Evolutionary conservation across 805 yeast species (phyloP).

Genomic region (Kodamaea sagamina): DNA sequence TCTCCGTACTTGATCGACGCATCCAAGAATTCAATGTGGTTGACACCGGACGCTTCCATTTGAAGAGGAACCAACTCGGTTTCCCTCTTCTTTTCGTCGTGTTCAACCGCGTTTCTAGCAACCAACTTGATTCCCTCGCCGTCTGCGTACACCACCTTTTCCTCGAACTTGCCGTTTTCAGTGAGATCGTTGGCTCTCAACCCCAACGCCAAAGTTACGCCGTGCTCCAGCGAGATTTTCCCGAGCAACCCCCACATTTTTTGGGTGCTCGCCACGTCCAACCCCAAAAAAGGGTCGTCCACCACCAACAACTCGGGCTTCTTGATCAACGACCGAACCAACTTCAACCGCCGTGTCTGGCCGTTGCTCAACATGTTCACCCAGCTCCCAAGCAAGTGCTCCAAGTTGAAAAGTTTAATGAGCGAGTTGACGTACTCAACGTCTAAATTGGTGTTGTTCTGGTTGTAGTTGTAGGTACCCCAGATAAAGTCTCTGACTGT

Average conservation of each 20-base stretch:
- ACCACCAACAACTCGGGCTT: slow-evolving; percentile 68
- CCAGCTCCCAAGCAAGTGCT: slow-evolving; percentile 67
- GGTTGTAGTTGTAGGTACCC: slow-evolving; percentile 54
- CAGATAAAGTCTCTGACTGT: slow-evolving; percentile 49
- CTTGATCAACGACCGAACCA: slow-evolving; percentile 71
- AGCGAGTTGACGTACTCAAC: slow-evolving; percentile 41
- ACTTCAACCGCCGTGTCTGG: slow-evolving; percentile 85
- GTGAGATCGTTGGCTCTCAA: slow-evolving; percentile 65
- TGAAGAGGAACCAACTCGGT: slow-evolving; percentile 1
- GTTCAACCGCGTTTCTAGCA: neutral
- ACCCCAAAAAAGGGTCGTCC: slow-evolving; percentile 91
- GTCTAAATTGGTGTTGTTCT: slow-evolving; percentile 25
- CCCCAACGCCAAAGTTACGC: slow-evolving; percentile 69
- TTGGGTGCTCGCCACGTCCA: slow-evolving; percentile 73
- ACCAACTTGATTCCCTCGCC: slow-evolving; percentile 47
- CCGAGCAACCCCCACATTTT: slow-evolving; percentile 48
- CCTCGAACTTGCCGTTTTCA: slow-evolving; percentile 37
- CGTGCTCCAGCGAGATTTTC: slow-evolving; percentile 31
- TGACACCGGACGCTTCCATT: neutral
- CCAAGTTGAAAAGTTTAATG: slow-evolving; percentile 53
- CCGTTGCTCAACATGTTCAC: slow-evolving; percentile 90
- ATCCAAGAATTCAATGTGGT: slow-evolving; percentile 50
- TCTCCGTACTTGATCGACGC: slow-evolving; percentile 70
- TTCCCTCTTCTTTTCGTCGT: neutral
- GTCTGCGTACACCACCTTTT: slow-evolving; percentile 58